Conservation (phyloP, 2,329 filamentous ascomycete genomes). For the Neoarthrinium moseri region DNA sequence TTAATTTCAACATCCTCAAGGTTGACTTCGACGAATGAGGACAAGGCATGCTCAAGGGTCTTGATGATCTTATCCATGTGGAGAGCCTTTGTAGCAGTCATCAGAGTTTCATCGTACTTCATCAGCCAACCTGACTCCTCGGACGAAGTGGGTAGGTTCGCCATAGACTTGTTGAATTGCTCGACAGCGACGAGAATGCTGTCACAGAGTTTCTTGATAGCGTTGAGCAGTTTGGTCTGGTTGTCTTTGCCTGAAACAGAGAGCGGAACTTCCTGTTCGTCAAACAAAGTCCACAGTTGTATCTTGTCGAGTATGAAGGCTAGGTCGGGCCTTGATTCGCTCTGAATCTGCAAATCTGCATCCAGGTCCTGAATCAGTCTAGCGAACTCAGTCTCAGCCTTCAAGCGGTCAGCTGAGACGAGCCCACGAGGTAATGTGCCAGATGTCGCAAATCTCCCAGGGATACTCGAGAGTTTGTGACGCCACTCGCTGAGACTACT, state of each 20-base stretch:
- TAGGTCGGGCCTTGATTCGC: conserved; percentile 54
- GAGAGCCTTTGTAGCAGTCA: conserved; percentile 55
- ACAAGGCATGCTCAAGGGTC: conserved; percentile 29
- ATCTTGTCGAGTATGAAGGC: conserved; percentile 67
- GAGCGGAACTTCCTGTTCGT: conserved; percentile 20
- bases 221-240: conserved; percentile 48
- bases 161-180: conserved; percentile 58
- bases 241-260: conserved; percentile 19
- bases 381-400: conserved; percentile 34
- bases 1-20: conserved; percentile 39
- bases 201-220: conserved; percentile 67
- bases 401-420: conserved; percentile 35
- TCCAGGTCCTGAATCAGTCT: conserved; percentile 41
- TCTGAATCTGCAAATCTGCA: conserved; percentile 25
- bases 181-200: conserved; percentile 79
- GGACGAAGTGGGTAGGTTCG: conserved; percentile 53
- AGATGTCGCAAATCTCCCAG: conserved; percentile 38
- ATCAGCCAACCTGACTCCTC: conserved; percentile 65
- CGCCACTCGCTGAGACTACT: conserved; percentile 50
- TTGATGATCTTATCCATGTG: conserved; percentile 55
- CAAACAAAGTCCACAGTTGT: conserved; percentile 56
- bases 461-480: conserved; percentile 43
- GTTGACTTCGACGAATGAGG: conserved; percentile 30
- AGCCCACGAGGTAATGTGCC: conserved; percentile 52
- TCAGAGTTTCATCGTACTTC: conserved; percentile 51